Base-by-base conservation (phyloP, 2,329 filamentous ascomycete species). In the Podosphaera leucotricha region DNA sequence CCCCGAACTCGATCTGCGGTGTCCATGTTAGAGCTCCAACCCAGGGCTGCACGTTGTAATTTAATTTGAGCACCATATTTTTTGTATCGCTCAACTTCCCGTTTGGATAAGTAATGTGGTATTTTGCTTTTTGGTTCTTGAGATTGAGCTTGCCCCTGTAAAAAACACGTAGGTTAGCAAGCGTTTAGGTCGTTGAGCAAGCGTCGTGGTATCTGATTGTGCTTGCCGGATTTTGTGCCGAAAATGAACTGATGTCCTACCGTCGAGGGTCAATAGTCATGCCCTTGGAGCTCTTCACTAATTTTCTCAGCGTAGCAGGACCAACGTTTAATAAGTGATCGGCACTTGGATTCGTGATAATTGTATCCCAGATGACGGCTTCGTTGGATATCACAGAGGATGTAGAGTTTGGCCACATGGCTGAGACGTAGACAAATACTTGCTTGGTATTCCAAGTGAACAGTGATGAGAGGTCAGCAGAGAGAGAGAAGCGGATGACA, bases 401-500 rank as follows among this genome's bases (percentile, higher is more conserved):
- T 28, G 49, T 55, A 33, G 54, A 52, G 22, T 60, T 53, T 38
- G 68, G 65, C 75, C 75, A 79, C 54, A 76, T 77, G 44, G 87
- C 87, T 45, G 84, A 87, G 47, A 98, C 77, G 66, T 93, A 98
- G 60, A 94, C 77, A 64, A 95, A 98, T 56, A 98, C 66, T 64
- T 95, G 83, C 63, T 98, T 98, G 18, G 92, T 98, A 69, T 98
- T 98, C 90, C 87, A 98, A 58, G 82, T 92, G 71, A 95, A 95
- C 54, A 98, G 81, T 38, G 79, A 79, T 48, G 76, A 80, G 48
- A 98, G 72, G 64, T 98, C 87, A 44, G 86, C 80, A 57, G 93
- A 80, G 47, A 98, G 71, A 56, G 86, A 82, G 68, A 98, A 98
- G 60, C 78, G 80, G 59, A 98, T 79, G 59, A 90, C 76, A 53